These are phyloP conservation scores for Cladosporium oxysporum DNA, from an alignment of 2,329 filamentous ascomycete genomes.

Conservation along the genomic window DNA sequence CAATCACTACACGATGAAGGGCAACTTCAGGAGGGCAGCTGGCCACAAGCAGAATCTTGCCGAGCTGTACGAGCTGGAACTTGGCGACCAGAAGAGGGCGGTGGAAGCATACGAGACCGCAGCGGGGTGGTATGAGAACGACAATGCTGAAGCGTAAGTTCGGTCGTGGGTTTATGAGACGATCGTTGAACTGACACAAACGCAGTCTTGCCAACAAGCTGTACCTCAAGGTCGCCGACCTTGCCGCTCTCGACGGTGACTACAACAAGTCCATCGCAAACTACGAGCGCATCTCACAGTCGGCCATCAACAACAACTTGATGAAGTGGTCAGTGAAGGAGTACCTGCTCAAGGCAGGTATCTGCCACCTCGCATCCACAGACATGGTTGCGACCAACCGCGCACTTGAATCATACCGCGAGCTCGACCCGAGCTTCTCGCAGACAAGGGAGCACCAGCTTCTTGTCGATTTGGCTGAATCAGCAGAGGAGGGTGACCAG, in stretches of 20 bases:
- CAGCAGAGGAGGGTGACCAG: constrained; percentile 75
- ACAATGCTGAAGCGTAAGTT: constrained; percentile 78
- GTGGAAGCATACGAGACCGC: constrained; percentile 82
- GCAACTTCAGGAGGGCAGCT: constrained; percentile 88
- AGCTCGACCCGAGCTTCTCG: constrained; percentile 75
- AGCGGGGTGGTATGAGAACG: constrained; percentile 84
- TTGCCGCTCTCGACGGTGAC: constrained; percentile 77
- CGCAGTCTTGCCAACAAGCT: constrained; percentile 84
- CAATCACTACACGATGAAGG: constrained; percentile 81
- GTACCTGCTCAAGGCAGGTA: constrained; percentile 89
- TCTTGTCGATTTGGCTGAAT: constrained; percentile 72
- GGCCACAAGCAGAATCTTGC: constrained; percentile 87
- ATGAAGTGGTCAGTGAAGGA: constrained; percentile 96
- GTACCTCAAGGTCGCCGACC: constrained; percentile 87
- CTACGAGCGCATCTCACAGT: constrained; percentile 78
- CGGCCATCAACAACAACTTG: constrained; percentile 82
- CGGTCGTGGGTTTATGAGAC: not conserved
- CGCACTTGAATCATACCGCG: constrained; percentile 78
- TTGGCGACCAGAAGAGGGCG: constrained; percentile 76
- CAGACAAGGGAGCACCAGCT: constrained; percentile 80
- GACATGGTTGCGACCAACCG: constrained; percentile 78
- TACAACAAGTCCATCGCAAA: constrained; percentile 80
- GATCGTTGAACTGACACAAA: constrained; percentile 20
- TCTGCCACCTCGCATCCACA: constrained; percentile 77
- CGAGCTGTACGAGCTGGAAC: constrained; percentile 80